phyloP scores from a whole-genome alignment of 2,329 filamentous ascomycete species.

The Calonectria honghensis region DNA sequence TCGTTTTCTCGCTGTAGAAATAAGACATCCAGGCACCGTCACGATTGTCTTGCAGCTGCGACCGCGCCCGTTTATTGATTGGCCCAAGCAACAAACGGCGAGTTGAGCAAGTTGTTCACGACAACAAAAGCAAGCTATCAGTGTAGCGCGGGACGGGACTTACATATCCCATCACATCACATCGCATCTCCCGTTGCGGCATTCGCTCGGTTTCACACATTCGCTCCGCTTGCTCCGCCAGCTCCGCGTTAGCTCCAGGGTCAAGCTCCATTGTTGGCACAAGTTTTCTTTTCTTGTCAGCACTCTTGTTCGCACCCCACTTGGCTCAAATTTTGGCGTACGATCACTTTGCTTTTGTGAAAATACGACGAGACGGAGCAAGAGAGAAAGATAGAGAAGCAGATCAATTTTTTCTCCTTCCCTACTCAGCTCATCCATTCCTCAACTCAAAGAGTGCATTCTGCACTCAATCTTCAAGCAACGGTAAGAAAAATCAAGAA shows the following conservation, averaged over 20 bases:
- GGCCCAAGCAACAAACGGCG: neutral
- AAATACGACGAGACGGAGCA: conserved; percentile 20
- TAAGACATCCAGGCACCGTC: conserved; percentile 36
- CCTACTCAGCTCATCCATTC: conserved; percentile 20
- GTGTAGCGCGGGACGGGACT: conserved; percentile 32
- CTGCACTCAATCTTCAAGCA: conserved; percentile 35
- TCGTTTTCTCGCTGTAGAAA: conserved; percentile 27
- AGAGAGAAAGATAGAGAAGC: conserved; percentile 28
- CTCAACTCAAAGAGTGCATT: conserved; percentile 12
- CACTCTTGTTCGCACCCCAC: conserved; percentile 52
- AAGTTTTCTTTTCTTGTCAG: conserved; percentile 42
- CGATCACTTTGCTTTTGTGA: conserved; percentile 42
- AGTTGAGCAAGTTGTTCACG: conserved; percentile 26
- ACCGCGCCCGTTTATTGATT: conserved; percentile 28
- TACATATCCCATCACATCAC: conserved; percentile 39
- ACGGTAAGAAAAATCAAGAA: conserved; percentile 36
- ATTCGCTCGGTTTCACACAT: conserved; percentile 45
- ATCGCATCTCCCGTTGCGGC: conserved; percentile 46
- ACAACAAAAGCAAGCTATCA: conserved; percentile 29
- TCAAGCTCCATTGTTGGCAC: conserved; percentile 38
- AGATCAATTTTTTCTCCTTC: conserved; percentile 25
- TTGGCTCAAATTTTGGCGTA: conserved; percentile 44
- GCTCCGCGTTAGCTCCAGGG: conserved; percentile 51
- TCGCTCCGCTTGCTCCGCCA: conserved; percentile 46
- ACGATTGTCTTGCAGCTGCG: conserved; percentile 28